These are phyloP conservation scores for Angomonas ambiguus DNA, from an alignment of 208 protist genomes.

Conservation along the genomic window DNA sequence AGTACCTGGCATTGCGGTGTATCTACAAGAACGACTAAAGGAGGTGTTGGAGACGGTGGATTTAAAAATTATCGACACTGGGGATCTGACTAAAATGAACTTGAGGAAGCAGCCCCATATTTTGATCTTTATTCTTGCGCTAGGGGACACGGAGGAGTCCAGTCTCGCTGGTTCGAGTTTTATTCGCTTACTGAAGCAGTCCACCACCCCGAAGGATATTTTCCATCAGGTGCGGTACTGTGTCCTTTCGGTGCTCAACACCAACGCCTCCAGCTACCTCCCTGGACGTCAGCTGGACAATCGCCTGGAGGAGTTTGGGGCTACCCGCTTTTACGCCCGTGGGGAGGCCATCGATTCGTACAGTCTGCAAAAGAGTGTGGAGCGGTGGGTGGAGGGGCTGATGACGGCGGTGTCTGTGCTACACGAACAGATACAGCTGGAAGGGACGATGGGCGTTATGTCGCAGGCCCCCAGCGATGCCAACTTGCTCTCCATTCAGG, in stretches of 20 bases:
- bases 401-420: constrained; percentile 10
- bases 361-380: constrained; percentile 35
- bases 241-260: constrained; percentile 49
- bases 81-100: constrained; percentile 14
- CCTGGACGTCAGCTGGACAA: constrained; percentile 37
- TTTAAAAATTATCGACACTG: constrained; percentile 29
- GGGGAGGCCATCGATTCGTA: constrained; percentile 59
- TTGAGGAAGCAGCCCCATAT: constrained; percentile 35
- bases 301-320: constrained; percentile 52
- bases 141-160: constrained; percentile 31
- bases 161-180: constrained; percentile 44
- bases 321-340: constrained; percentile 38
- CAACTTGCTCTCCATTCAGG: not conserved
- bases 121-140: constrained; percentile 36
- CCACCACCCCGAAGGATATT: constrained; percentile 21
- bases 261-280: constrained; percentile 34
- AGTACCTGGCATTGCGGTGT: constrained; percentile 17
- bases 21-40: constrained; percentile 16
- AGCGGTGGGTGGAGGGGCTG: constrained; percentile 45
- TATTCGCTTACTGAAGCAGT: constrained; percentile 31
- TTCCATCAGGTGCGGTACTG: constrained; percentile 40
- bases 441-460: not conserved
- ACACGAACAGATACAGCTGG: not conserved
- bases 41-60: constrained; percentile 11
- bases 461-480: not conserved